These are phyloP conservation scores for Debaryomycetaceae sp. DNA, from an alignment of 1,139 yeast species.

Conservation along the genomic window DNA sequence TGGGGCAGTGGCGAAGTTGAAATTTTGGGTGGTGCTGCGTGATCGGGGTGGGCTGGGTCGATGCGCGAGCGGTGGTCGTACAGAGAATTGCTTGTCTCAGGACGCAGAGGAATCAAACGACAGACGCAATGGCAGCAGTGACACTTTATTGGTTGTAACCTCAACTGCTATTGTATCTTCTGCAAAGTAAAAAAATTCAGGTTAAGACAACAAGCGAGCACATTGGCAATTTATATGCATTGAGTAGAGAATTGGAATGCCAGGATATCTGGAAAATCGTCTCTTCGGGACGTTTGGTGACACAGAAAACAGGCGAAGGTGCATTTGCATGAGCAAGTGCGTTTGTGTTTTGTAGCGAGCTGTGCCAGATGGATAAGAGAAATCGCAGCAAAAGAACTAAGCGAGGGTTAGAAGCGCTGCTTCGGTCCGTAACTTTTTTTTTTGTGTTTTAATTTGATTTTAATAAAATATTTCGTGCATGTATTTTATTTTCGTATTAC, in stretches of 20 bases:
- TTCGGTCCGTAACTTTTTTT: no score
- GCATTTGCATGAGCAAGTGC: slow-evolving; percentile 5
- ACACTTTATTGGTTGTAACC: no score
- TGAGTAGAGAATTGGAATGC: slow-evolving; percentile 3
- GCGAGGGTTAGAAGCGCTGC: slow-evolving; percentile 1
- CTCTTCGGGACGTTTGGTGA: slow-evolving; percentile 4
- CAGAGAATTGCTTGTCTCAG: no score
- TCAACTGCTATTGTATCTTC: no score
- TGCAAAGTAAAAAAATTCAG: slow-evolving; percentile 1
- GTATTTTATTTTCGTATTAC: not conserved
- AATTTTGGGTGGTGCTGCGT: no score
- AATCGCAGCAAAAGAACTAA: slow-evolving; percentile 1
- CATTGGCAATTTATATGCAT: slow-evolving; percentile 5
- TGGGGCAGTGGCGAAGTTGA: not conserved
- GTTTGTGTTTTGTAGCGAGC: slow-evolving; percentile 6
- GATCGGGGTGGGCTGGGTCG: no score
- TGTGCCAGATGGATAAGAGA: slow-evolving; percentile 6
- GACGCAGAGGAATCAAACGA: no score
- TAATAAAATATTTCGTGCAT: no score
- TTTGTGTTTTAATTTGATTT: no score
- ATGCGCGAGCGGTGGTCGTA: no score
- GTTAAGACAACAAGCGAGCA: slow-evolving; percentile 2
- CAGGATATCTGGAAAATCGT: slow-evolving; percentile 1
- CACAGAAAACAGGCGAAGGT: slow-evolving; percentile 4
- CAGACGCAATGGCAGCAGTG: no score